These are phyloP conservation scores for Berkeleyomyces rouxiae DNA, from an alignment of 2,329 filamentous ascomycete genomes.

Conservation along the genomic window DNA sequence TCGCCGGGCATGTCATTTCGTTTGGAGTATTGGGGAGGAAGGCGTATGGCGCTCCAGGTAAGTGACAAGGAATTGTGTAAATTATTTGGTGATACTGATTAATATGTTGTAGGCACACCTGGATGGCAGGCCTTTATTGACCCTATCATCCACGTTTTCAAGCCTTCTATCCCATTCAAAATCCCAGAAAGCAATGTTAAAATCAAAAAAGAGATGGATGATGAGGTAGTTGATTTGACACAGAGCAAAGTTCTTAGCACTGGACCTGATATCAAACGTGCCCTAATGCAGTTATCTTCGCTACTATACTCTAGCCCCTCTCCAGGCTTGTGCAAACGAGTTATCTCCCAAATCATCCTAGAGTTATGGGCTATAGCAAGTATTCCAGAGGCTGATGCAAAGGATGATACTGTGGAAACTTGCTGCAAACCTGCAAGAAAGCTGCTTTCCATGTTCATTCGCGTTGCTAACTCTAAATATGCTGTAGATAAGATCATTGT, in stretches of 20 bases:
- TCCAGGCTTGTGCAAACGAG: conserved; percentile 44
- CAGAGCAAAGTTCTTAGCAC: conserved; percentile 29
- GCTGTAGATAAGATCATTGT: conserved; percentile 33
- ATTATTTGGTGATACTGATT: background rate
- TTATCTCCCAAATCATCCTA: conserved; percentile 40
- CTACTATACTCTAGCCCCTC: conserved; percentile 49
- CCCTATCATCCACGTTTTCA: conserved; percentile 37
- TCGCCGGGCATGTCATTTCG: conserved; percentile 44
- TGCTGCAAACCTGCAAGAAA: conserved; percentile 31
- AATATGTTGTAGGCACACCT: conserved; percentile 26
- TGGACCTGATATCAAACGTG: conserved; percentile 29
- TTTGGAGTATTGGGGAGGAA: conserved; percentile 51
- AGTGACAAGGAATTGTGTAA: background rate
- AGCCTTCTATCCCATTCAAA: conserved; percentile 23
- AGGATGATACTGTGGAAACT: conserved; percentile 21
- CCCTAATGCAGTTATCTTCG: conserved; percentile 37
- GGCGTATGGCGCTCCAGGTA: conserved; percentile 45
- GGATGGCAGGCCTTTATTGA: conserved; percentile 48
- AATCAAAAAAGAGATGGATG: conserved; percentile 19
- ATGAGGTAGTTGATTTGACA: conserved; percentile 29
- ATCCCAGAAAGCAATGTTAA: background rate
- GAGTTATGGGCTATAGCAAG: conserved; percentile 47
- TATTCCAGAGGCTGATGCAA: conserved; percentile 22
- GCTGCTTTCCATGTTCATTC: conserved; percentile 40
- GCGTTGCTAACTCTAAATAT: conserved; percentile 35